Evolutionary conservation across 2,329 filamentous ascomycete species (phyloP).

Genomic region (Botryotinia calthae): DNA sequence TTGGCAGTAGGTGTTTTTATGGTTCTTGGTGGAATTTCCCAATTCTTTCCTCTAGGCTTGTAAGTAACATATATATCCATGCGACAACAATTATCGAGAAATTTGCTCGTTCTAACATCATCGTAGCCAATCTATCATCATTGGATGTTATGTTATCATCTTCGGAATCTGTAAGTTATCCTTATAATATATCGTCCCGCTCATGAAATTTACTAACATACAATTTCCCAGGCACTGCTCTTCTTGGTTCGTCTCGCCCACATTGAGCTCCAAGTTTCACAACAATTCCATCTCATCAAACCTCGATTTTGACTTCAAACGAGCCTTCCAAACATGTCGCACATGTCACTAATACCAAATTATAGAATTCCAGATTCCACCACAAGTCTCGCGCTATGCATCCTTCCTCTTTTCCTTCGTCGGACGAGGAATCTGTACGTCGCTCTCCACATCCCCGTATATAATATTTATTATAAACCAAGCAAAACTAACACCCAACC

Average conservation of each 20-base stretch:
- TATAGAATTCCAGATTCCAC: slow-evolving; percentile 86
- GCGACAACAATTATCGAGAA: neutral
- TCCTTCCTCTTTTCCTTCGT: slow-evolving; percentile 98
- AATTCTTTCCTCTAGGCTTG: slow-evolving; percentile 54
- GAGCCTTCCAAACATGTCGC: neutral
- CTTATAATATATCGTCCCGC: slow-evolving; percentile 5
- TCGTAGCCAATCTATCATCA: slow-evolving; percentile 66
- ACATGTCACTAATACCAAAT: neutral
- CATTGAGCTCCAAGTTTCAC: slow-evolving; percentile 22
- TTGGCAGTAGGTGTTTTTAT: slow-evolving; percentile 83
- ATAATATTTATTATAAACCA: slow-evolving; percentile 9
- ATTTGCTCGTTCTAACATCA: neutral
- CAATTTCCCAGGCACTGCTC: slow-evolving; percentile 56
- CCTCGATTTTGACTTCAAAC: neutral
- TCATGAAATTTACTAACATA: slow-evolving; percentile 27
- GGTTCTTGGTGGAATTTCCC: slow-evolving; percentile 76
- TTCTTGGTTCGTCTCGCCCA: slow-evolving; percentile 50
- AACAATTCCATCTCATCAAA: neutral
- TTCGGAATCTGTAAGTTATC: slow-evolving; percentile 74
- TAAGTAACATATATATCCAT: slow-evolving; percentile 36
- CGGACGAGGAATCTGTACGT: slow-evolving; percentile 90
- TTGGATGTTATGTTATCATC: slow-evolving; percentile 83
- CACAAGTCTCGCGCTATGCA: slow-evolving; percentile 87
- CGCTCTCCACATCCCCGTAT: neutral
- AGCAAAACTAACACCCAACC: slow-evolving; percentile 25